These are phyloP conservation scores for Exophiala aquamarina DNA, from an alignment of 2,329 filamentous ascomycete species.

Conservation along the genomic window DNA sequence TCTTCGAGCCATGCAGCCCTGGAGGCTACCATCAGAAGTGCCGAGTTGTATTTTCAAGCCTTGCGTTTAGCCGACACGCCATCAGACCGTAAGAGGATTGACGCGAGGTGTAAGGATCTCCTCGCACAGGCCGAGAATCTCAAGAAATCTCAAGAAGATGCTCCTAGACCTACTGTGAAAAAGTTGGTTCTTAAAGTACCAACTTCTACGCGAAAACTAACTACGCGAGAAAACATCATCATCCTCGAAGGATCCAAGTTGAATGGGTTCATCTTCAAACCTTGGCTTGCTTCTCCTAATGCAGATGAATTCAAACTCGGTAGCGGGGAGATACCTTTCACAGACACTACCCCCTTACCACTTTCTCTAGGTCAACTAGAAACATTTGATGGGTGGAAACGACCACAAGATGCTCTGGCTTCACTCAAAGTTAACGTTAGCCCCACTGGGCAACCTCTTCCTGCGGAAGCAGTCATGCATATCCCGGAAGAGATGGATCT, in stretches of 20 bases:
- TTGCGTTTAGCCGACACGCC: conserved; percentile 60
- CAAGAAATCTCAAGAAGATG: conserved; percentile 49
- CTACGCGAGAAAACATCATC: conserved; percentile 73
- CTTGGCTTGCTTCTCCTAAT: conserved; percentile 69
- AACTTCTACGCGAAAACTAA: conserved; percentile 58
- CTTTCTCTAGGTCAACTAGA: conserved; percentile 72
- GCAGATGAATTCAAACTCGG: conserved; percentile 61
- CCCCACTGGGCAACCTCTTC: conserved; percentile 6
- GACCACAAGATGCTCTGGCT: conserved; percentile 67
- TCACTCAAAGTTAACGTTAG: conserved; percentile 33
- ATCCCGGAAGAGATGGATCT: conserved; percentile 66
- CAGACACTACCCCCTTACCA: conserved; percentile 66
- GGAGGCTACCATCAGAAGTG: conserved; percentile 71
- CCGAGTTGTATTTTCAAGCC: conserved; percentile 79
- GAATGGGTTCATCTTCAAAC: conserved; percentile 79
- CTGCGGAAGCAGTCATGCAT: conserved; percentile 55
- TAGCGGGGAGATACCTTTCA: conserved; percentile 57
- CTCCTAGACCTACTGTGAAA: neutral
- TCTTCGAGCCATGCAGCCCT: conserved; percentile 62
- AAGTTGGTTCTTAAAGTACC: conserved; percentile 16
- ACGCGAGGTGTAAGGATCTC: conserved; percentile 67
- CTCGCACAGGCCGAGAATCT: conserved; percentile 73
- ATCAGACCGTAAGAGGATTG: conserved; percentile 66
- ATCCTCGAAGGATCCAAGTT: conserved; percentile 75
- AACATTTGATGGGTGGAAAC: conserved; percentile 82